phyloP scores from a whole-genome alignment of 1,139 yeast genomes.

The Protomyces pachydermus region DNA sequence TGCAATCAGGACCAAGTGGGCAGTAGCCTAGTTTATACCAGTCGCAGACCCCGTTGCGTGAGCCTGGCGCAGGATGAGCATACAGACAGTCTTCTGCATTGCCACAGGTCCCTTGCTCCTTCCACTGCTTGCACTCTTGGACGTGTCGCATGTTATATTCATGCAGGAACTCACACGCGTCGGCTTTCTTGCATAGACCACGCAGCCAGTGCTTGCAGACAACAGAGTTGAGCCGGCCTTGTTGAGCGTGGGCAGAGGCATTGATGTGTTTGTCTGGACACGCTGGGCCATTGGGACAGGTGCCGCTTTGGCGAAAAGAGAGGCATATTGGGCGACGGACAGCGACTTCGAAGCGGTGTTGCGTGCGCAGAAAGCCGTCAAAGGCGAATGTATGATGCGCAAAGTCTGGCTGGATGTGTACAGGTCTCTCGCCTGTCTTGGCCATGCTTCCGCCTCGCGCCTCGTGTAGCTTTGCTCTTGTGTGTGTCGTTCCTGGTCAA shows the following conservation, averaged over 20 bases:
- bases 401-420: slow-evolving; percentile 17
- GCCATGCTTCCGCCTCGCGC: neutral
- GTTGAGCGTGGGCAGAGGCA: slow-evolving; percentile 47
- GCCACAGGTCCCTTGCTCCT: slow-evolving; percentile 75
- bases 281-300: slow-evolving; percentile 76
- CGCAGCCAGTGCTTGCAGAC: slow-evolving; percentile 98
- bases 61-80: slow-evolving; percentile 83
- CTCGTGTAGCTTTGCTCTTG: neutral
- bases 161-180: slow-evolving; percentile 92
- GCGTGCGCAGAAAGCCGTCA: slow-evolving; percentile 75
- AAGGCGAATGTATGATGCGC: slow-evolving; percentile 53
- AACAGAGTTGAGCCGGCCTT: slow-evolving; percentile 52
- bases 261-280: slow-evolving; percentile 84
- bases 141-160: slow-evolving; percentile 89
- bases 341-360: slow-evolving; percentile 75
- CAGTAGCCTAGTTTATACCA: slow-evolving; percentile 87
- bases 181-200: slow-evolving; percentile 94
- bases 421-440: neutral
- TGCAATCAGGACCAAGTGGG: slow-evolving; percentile 84
- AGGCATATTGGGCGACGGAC: slow-evolving; percentile 90
- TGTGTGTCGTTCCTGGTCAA: neutral
- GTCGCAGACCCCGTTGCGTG: slow-evolving; percentile 79
- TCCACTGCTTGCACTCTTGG: slow-evolving; percentile 69
- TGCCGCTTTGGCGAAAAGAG: slow-evolving; percentile 57
- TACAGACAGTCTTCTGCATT: slow-evolving; percentile 93